Evolutionary conservation across 2,329 filamentous ascomycete genomes (phyloP), one percentile per base, ranked within the genome.

Genomic region (Penicillium sp.): DNA sequence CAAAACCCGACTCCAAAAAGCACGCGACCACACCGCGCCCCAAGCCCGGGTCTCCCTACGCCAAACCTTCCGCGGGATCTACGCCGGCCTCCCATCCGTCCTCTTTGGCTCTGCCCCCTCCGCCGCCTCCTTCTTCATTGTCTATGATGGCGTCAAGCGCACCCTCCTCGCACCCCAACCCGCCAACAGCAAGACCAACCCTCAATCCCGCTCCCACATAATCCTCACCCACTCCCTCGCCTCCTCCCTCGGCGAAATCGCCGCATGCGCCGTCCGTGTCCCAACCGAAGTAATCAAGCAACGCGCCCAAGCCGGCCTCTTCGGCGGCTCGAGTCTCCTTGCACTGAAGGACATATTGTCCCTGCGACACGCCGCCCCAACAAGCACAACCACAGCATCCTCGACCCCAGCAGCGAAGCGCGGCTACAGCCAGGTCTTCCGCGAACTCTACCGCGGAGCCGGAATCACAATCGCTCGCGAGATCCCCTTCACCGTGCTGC

Each of bases 261-360:
- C 93, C 3, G 95, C 94, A 0, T 99, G 94, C 75, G 87, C 92
- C 1, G 87, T 99, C 7, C 82, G 94, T 53, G 94, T 99, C 21
- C 94, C 94, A 9, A 97, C 92, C 0, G 94, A 99, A 73, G 94
- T 99, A 5, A 84, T 99, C 68, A 99, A 99, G 83, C 94, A 97
- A 81, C 84, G 95, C 58, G 92, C 94, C 19, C 94, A 99, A 77
- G 94, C 94, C 0, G 86, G 87, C 6, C 87, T 92, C 68, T 88
- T 92, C 76, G 86, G 90, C 5, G 87, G 87, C 2, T 87, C 84
- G 6, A 89, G 86, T 13, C 73, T 85, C 16, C 78, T 81, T 0
- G 88, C 91, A 1, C 79, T 97, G 54, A 79, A 78, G 55, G 85
- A 87, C 58, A 96, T 97, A 52, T 76, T 91, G 36, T 74, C 78